Evolutionary conservation across 2,329 filamentous ascomycete species (phyloP), one percentile per base, ranked within the genome.

Genomic region (Neofusicoccum ribis): DNA sequence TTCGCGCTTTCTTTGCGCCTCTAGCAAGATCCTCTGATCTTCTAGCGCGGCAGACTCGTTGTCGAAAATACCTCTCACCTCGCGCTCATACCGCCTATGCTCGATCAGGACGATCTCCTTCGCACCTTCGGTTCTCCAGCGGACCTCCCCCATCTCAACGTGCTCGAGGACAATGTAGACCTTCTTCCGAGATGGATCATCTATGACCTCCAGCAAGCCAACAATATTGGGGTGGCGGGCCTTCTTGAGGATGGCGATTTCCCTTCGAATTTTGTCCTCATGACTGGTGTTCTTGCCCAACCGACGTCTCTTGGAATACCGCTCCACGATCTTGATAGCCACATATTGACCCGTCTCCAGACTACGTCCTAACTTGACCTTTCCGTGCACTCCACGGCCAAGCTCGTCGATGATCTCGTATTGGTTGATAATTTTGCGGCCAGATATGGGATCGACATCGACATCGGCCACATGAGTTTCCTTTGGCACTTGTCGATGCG

Each of bases 201-300:
- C 95, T 72, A 99, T 98, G 72, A 99, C 93, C 80, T 99, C 95
- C 68, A 98, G 86, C 44, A 99, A 83, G 71, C 92, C 93, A 68
- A 99, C 95, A 46, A 99, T 92, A 73, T 99, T 97, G n/a, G 92
- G 90, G 77, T 99, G 95, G 36, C 94, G 89, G 63, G 96, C 96
- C 82, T 99, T 99, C 79, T 99, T 99, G 72, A 99, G 83, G 65
- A 99, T 98, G 74, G 95, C 95, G 68, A 99, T 96, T 80, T 99
- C 95, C 75, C 91, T 90, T 81, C 97, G 97, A 65, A 91, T 92
- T 82, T 93, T 94, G 77, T 92, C 89, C 73, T 89, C 87, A 17
- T 88, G 86, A 66, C 87, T 87, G n/a, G 85, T 87, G 44, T 87
- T 79, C 72, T 87, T 87, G 62, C 95, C 95, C n/a, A 99, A 84